These are phyloP conservation scores for Lecanicillium sp. DNA, from an alignment of 2,329 filamentous ascomycete species.

Conservation along the genomic window DNA sequence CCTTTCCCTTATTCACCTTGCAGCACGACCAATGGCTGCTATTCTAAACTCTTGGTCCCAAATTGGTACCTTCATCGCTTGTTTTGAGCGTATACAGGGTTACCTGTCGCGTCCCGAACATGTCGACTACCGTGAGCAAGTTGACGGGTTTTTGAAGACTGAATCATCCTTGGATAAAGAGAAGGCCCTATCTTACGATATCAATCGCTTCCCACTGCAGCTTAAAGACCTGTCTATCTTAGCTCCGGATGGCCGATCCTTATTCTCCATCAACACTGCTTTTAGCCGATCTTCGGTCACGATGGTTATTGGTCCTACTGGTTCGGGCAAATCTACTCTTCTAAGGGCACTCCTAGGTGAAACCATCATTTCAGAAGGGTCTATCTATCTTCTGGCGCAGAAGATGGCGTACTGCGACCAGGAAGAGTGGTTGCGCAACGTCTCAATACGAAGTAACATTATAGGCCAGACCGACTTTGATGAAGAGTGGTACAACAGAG, in stretches of 20 bases:
- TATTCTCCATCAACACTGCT: too few relatives aligned
- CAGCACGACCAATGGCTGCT: not conserved
- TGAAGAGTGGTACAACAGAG: not conserved
- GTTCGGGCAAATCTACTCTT: slow-evolving; percentile 23
- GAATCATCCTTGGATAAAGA: too few relatives aligned
- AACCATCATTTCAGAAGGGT: slow-evolving; percentile 12
- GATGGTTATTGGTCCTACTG: slow-evolving; percentile 22
- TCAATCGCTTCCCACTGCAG: not conserved
- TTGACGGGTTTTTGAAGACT: too few relatives aligned
- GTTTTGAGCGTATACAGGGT: too few relatives aligned
- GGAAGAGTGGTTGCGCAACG: not conserved
- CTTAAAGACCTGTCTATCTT: not conserved
- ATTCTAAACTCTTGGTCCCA: too few relatives aligned
- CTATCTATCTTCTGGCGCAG: slow-evolving; percentile 14
- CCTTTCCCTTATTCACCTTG: not conserved
- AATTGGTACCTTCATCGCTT: too few relatives aligned
- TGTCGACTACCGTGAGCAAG: too few relatives aligned
- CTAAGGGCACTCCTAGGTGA: slow-evolving; percentile 23
- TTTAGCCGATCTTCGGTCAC: slow-evolving; percentile 9
- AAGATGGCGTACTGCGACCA: slow-evolving; percentile 7
- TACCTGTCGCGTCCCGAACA: too few relatives aligned
- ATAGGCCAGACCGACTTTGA: slow-evolving; percentile 1
- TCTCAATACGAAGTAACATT: not conserved
- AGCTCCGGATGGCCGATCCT: too few relatives aligned
- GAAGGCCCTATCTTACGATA: too few relatives aligned